Base-by-base conservation (phyloP, 2,329 filamentous ascomycete species). In the Elsinoe fawcettii region DNA sequence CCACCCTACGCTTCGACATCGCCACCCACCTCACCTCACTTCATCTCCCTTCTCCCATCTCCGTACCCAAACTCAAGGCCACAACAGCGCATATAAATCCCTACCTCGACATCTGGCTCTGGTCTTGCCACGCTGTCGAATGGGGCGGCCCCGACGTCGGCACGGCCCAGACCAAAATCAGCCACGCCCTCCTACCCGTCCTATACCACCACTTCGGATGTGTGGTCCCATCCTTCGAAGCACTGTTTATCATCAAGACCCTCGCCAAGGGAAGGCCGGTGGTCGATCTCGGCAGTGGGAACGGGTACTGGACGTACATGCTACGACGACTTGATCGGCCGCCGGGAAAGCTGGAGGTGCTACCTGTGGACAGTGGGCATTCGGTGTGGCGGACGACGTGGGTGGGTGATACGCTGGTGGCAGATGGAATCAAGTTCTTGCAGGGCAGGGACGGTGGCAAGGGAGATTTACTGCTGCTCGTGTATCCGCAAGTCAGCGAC, bases 121-220 rank as follows among this genome's bases (percentile, higher is more conserved):
- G 85, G 80, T 78, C 81, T 1, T 83, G 80, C 63, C 77, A 79
- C 25, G 77, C 77, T 60, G 74, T 90, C 6, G 80, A 85, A 70
- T 86, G 84, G 83, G 78, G 77, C 51, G 83, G 85, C 1, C 82
- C 85, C 2, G 71, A 78, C 66, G 69, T 73, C 12, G 71, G 71
- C 34, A 80, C 83, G 2, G 75, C 74, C 14, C 71, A 75, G 23
- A 77, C 80, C 3, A 76, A 75, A 55, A 78, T 75, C 59, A 80
- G 79, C 51, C 87, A 90, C 70, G 85, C 86, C 63, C 75, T 88
- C 5, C 76, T 90, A 7, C 86, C 86, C 1, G 75, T 90, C 16
- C 76, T 89, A 57, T 90, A 89, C 77, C 86, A 90, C 71, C 86
- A 90, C 70, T 90, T 90, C 68, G 86, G 86, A 53, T 90, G 86